A percentile compares a stretch with the other conserved stretches of the same genome.
Evolutionary conservation across 768 basidiomycete genomes (phyloP).

Genomic region (Suillus discolor): DNA sequence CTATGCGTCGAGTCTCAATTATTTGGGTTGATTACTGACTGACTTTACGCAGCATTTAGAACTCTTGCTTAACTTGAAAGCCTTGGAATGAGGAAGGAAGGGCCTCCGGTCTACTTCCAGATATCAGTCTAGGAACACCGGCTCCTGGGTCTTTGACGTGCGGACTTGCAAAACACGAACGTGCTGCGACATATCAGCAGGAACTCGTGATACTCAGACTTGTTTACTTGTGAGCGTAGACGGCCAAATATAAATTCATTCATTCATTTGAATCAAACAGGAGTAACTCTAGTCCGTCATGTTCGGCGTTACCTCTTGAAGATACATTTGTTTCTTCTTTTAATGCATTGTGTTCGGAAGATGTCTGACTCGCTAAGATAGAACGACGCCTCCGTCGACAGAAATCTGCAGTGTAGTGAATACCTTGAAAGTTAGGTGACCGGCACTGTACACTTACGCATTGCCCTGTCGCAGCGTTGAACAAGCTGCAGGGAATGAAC

Average conservation of each 20-base stretch:
- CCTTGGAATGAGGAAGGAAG: not conserved
- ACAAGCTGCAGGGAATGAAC: not conserved
- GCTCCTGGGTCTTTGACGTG: not conserved
- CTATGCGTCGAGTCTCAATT: not conserved
- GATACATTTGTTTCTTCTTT: not conserved
- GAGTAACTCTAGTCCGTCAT: not conserved
- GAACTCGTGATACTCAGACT: no score
- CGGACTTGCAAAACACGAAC: not conserved
- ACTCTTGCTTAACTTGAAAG: no score
- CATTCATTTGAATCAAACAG: not conserved
- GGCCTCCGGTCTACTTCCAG: not conserved
- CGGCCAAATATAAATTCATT: no score
- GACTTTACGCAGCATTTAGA: not conserved
- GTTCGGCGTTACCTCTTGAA: not conserved
- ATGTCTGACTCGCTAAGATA: not conserved
- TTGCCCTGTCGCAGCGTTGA: constrained; percentile 12
- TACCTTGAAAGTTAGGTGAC: not conserved
- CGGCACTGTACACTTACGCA: constrained; percentile 13
- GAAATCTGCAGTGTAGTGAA: not conserved
- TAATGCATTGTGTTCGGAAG: not conserved
- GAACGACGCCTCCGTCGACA: constrained; percentile 5
- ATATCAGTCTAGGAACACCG: not conserved
- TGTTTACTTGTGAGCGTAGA: no score
- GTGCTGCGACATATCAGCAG: not conserved
- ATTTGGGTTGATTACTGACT: not conserved